phyloP scores from a whole-genome alignment of 371 early-diverging fungal genomes.

The Mortierella sp. region DNA sequence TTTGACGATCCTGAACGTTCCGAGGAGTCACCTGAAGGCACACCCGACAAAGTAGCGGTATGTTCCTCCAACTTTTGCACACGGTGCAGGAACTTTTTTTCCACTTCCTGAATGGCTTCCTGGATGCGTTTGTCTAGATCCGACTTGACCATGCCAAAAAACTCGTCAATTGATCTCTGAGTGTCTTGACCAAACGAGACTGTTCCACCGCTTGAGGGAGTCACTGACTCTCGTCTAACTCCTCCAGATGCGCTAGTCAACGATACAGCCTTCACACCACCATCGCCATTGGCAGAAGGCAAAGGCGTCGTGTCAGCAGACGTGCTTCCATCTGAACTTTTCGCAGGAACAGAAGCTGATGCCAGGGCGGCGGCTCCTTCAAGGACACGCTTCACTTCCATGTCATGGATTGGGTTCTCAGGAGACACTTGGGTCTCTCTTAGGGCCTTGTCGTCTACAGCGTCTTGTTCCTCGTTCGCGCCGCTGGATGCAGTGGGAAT shows the following conservation, averaged over 20 bases:
- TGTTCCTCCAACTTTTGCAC: slow-evolving; percentile 43
- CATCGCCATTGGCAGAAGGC: slow-evolving; percentile 7
- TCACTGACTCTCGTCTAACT: background rate
- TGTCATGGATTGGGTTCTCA: slow-evolving; percentile 46
- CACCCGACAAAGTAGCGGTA: slow-evolving; percentile 30
- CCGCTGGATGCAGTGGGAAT: slow-evolving; percentile 1
- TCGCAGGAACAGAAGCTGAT: slow-evolving; percentile 7
- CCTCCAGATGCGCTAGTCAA: background rate
- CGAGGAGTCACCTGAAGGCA: slow-evolving; percentile 4
- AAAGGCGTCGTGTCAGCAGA: slow-evolving; percentile 40
- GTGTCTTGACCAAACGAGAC: slow-evolving; percentile 48
- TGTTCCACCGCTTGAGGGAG: background rate
- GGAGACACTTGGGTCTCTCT: slow-evolving; percentile 33
- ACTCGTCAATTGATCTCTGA: slow-evolving; percentile 52
- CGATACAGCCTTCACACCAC: background rate
- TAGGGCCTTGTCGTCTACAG: slow-evolving; percentile 4
- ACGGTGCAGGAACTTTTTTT: slow-evolving; percentile 52
- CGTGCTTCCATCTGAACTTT: background rate
- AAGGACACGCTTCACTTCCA: slow-evolving; percentile 53
- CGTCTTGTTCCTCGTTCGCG: background rate
- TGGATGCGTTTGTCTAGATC: slow-evolving; percentile 53
- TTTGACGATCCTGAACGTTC: slow-evolving; percentile 7
- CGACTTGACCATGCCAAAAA: slow-evolving; percentile 51
- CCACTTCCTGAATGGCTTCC: slow-evolving; percentile 51
- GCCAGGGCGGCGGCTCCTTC: slow-evolving; percentile 45